Percentiles rank a stretch among this genome's conserved stretches.
Conservation (phyloP, 768 basidiomycete species). For the Boletus eberwhitei region DNA sequence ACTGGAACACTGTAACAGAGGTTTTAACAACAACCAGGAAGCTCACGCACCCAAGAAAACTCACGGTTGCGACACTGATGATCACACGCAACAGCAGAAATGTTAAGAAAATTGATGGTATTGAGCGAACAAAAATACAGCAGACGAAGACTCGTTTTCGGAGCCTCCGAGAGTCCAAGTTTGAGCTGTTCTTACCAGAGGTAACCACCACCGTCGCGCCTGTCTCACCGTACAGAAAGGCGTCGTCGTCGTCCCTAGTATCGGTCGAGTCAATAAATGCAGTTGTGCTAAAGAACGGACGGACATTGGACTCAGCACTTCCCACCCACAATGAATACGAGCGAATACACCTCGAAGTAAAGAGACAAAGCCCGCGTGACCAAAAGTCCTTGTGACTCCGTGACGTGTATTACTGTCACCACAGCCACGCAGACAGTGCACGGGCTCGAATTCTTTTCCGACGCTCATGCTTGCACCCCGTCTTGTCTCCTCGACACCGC, state of each 20-base stretch:
- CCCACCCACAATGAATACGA: conserved; percentile 20
- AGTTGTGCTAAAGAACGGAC: conserved; percentile 19
- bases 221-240: conserved; percentile 69
- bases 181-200: conserved; percentile 47
- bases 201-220: conserved; percentile 32
- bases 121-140: conserved; percentile 35
- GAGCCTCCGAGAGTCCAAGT: conserved; percentile 23
- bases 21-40: conserved; percentile 16
- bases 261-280: conserved; percentile 25
- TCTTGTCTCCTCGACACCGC: conserved; percentile 9
- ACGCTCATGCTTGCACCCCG: conserved; percentile 14
- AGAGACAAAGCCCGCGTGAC: conserved; percentile 29
- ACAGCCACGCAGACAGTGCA: not conserved
- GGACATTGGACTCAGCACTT: conserved; percentile 27
- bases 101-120: conserved; percentile 40
- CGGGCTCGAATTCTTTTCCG: not conserved
- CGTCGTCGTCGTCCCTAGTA: conserved; percentile 75
- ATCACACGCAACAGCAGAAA: conserved; percentile 36
- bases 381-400: conserved; percentile 15
- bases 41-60: conserved; percentile 36
- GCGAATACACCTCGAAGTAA: conserved; percentile 16
- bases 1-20: conserved; percentile 35
- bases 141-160: conserved; percentile 28
- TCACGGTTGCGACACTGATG: conserved; percentile 62
- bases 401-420: conserved; percentile 16